These are phyloP conservation scores for Melaleuca quinquenervia DNA, from an alignment of 345 rosid genomes.

Conservation along the genomic window DNA sequence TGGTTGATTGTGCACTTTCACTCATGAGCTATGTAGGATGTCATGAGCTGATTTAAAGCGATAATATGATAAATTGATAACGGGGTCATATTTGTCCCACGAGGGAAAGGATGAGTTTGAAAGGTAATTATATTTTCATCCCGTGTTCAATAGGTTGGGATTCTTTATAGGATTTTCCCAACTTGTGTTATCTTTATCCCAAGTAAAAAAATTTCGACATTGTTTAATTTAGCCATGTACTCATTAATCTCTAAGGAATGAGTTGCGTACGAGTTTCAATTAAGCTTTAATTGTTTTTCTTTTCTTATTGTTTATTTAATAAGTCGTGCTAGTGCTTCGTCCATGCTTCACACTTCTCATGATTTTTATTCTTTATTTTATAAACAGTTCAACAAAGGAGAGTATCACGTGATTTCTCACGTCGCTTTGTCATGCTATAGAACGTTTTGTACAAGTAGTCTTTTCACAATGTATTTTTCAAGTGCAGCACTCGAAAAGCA, in stretches of 20 bases:
- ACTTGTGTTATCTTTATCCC: no score
- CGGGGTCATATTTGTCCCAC: background rate
- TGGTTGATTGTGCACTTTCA: background rate
- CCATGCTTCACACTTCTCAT: background rate
- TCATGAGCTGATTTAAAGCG: background rate
- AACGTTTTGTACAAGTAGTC: no score
- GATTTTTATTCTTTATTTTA: background rate
- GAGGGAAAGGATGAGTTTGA: background rate
- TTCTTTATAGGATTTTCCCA: background rate
- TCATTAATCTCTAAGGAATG: background rate
- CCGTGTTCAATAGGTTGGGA: background rate
- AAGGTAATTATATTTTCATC: background rate
- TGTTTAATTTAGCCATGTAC: background rate
- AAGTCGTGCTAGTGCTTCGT: background rate
- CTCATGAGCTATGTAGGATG: background rate
- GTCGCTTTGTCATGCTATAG: no score
- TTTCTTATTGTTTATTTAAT: background rate
- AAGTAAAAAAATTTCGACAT: no score
- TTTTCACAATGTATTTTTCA: no score
- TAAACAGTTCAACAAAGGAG: no score
- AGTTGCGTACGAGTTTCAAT: no score
- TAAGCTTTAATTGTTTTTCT: background rate
- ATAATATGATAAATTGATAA: background rate
- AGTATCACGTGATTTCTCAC: no score
- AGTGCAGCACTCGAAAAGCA: no score